These are phyloP conservation scores for Aspergillus sp. DNA, from an alignment of 2,329 filamentous ascomycete species.

Conservation along the genomic window DNA sequence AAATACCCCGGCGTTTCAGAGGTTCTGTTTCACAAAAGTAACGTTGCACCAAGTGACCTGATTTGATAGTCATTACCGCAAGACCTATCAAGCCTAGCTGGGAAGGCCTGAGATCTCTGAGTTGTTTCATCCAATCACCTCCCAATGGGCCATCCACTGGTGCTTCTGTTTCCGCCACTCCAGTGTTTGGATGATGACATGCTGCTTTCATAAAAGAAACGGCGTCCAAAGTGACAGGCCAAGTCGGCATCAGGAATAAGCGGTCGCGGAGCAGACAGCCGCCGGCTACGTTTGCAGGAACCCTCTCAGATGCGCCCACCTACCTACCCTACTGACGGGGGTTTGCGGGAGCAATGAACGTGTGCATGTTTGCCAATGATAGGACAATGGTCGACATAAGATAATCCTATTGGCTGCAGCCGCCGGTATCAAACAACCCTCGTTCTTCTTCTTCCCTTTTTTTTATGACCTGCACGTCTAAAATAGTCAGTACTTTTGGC, in stretches of 20 bases:
- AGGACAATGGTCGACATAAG: conserved; percentile 13
- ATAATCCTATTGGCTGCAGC: conserved; percentile 26
- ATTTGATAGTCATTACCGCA: conserved; percentile 31
- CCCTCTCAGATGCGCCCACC: conserved; percentile 20
- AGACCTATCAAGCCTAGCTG: conserved; percentile 23
- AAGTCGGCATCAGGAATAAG: conserved; percentile 4
- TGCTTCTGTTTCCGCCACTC: conserved; percentile 8
- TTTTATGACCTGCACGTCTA: conserved; percentile 23
- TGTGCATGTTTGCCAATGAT: conserved; percentile 33
- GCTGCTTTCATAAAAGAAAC: not conserved
- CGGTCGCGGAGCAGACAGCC: conserved; percentile 24
- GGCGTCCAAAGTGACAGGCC: conserved; percentile 4
- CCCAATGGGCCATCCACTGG: conserved; percentile 5
- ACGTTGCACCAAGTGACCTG: conserved; percentile 38
- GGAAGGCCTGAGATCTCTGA: conserved; percentile 22
- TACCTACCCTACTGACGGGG: conserved; percentile 16
- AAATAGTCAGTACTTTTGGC: conserved; percentile 25
- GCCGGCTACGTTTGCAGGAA: conserved; percentile 36
- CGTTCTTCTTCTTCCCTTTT: not conserved
- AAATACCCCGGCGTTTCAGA: conserved; percentile 32
- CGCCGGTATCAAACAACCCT: conserved; percentile 28
- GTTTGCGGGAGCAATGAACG: conserved; percentile 5
- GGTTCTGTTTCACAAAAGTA: conserved; percentile 41
- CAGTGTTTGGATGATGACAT: conserved; percentile 10
- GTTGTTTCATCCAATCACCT: conserved; percentile 27